These are phyloP conservation scores for Diaporthe aspalathi DNA, from an alignment of 2,329 filamentous ascomycete species.

Conservation along the genomic window DNA sequence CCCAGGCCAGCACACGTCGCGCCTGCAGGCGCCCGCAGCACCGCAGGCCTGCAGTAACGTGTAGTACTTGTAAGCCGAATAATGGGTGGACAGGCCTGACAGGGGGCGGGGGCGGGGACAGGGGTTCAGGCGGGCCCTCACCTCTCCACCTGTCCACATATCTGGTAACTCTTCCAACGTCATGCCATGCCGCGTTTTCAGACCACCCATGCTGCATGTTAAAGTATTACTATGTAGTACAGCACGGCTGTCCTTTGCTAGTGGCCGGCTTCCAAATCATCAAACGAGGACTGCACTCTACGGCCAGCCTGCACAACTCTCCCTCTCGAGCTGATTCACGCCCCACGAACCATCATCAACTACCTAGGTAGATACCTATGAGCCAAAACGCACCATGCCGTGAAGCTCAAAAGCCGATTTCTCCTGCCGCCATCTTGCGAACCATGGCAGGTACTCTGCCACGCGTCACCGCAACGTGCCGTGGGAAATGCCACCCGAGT, in stretches of 20 bases:
- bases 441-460: not conserved
- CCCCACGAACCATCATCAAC: no score
- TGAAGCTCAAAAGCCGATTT: constrained; percentile 15
- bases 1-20: constrained; percentile 6
- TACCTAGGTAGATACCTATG: no score
- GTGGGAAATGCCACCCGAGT: not conserved
- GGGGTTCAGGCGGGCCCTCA: constrained; percentile 12
- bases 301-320: not conserved
- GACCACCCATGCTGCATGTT: no score
- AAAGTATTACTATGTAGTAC: no score
- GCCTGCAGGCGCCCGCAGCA: no score
- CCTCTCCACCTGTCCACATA: not conserved
- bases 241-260: no score
- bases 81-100: not conserved
- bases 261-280: not conserved
- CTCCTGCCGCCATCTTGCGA: not conserved
- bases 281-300: not conserved
- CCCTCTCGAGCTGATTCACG: no score
- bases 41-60: no score
- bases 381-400: not conserved
- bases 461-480: not conserved
- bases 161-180: constrained; percentile 19
- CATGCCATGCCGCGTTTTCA: constrained; percentile 8
- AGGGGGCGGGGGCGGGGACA: not conserved
- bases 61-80: not conserved